Evolutionary conservation across 257 asterid genomes (phyloP).

Genomic region (Nicotiana attenuata): DNA sequence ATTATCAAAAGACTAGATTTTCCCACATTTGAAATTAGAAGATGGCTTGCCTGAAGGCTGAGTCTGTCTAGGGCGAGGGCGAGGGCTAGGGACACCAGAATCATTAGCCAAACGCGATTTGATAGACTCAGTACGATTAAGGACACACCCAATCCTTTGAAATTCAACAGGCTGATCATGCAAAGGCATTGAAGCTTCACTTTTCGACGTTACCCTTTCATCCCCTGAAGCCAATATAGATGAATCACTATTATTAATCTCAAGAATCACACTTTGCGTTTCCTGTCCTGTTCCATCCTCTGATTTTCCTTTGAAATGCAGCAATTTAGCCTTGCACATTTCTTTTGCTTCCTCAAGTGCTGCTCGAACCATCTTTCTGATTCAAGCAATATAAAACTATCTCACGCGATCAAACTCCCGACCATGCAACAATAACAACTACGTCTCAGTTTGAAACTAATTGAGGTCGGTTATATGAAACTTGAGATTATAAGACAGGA

Average conservation of each 20-base stretch:
- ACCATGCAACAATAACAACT: neutral
- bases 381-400: neutral
- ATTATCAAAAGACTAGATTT: neutral
- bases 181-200: conserved; percentile 1
- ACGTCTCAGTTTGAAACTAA: neutral
- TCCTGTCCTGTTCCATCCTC: conserved; percentile 22
- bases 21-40: neutral
- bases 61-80: conserved; percentile 13
- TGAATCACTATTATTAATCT: neutral
- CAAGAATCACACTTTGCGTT: conserved; percentile 5
- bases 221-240: neutral
- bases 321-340: conserved; percentile 5
- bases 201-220: neutral
- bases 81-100: conserved; percentile 17
- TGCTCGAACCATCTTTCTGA: conserved; percentile 43
- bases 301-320: conserved; percentile 30
- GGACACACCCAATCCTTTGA: neutral
- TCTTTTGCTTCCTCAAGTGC: conserved; percentile 38
- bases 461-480: neutral
- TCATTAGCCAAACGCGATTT: conserved; percentile 14
- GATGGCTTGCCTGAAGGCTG: conserved; percentile 35
- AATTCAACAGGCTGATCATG: neutral
- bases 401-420: too few relatives aligned
- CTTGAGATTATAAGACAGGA: neutral
- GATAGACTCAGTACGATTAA: neutral